These are phyloP conservation scores for Globisporangium abappressorium DNA, from an alignment of 352 stramenopile species.

Conservation along the genomic window DNA sequence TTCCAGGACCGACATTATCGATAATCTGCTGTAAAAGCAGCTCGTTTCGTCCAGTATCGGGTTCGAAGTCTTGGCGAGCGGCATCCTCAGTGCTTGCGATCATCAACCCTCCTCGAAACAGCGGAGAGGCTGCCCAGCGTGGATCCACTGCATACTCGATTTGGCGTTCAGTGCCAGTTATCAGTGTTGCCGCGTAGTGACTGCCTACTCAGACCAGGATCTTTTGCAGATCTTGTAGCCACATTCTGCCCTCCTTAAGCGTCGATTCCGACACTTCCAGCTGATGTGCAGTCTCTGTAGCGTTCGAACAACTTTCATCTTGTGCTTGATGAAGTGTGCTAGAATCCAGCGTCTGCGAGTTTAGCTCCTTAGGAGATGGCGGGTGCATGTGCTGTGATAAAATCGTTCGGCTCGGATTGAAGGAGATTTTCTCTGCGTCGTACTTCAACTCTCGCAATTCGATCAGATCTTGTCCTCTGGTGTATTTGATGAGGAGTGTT, in stretches of 20 bases:
- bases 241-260: constrained; percentile 32
- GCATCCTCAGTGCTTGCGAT: background rate
- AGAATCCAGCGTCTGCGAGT: background rate
- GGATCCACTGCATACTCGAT: constrained; percentile 21
- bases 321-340: background rate
- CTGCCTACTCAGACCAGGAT: constrained; percentile 57
- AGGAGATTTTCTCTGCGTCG: constrained; percentile 29
- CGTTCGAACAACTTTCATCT: background rate
- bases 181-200: constrained; percentile 59
- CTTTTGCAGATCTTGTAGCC: constrained; percentile 68
- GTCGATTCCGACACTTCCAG: constrained; percentile 19
- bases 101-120: constrained; percentile 45
- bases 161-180: constrained; percentile 33
- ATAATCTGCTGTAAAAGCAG: constrained; percentile 70
- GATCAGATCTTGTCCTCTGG: background rate
- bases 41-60: constrained; percentile 37
- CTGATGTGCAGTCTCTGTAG: background rate
- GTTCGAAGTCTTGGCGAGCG: background rate
- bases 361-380: background rate
- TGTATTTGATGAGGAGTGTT: constrained; percentile 35
- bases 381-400: constrained; percentile 62
- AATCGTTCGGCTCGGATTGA: constrained; percentile 42
- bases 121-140: constrained; percentile 46
- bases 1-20: constrained; percentile 62
- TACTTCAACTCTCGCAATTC: constrained; percentile 22